phyloP scores from a whole-genome alignment of 257 asterid genomes.

The Solanum neorickii region DNA sequence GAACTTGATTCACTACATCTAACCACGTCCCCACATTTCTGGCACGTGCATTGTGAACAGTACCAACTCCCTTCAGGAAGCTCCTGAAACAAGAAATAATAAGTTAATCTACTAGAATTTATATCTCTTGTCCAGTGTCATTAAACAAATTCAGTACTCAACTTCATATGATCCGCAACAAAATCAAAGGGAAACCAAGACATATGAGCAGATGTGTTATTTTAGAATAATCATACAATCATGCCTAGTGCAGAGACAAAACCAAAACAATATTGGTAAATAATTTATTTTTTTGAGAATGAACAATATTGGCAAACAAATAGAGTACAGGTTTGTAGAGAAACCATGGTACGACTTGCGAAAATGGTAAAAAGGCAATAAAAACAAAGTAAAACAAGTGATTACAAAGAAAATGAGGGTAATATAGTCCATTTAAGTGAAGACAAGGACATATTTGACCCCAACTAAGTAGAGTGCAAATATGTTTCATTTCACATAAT shows the following conservation, averaged over 20 bases:
- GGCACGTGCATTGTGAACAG: conserved; percentile 93
- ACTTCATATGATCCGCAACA: neutral
- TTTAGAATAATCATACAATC: neutral
- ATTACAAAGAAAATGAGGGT: neutral
- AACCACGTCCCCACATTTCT: conserved; percentile 64
- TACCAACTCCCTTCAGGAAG: conserved; percentile 98
- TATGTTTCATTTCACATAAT: neutral
- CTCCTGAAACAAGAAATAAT: conserved; percentile 40
- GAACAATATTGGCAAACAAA: neutral
- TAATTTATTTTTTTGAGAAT: neutral
- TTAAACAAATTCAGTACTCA: neutral
- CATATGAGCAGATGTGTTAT: neutral
- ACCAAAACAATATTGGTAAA: neutral
- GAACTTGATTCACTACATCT: conserved; percentile 33
- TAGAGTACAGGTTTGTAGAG: neutral
- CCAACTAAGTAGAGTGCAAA: neutral
- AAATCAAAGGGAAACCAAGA: neutral
- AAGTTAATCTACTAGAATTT: neutral
- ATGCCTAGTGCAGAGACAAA: neutral
- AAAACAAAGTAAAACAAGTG: neutral
- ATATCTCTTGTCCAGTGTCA: neutral
- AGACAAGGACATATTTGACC: neutral
- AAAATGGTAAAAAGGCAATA: neutral
- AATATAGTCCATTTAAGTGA: neutral
- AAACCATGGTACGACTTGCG: neutral